Base-by-base conservation (phyloP, 2,329 filamentous ascomycete species). In the Teratosphaeria destructans region DNA sequence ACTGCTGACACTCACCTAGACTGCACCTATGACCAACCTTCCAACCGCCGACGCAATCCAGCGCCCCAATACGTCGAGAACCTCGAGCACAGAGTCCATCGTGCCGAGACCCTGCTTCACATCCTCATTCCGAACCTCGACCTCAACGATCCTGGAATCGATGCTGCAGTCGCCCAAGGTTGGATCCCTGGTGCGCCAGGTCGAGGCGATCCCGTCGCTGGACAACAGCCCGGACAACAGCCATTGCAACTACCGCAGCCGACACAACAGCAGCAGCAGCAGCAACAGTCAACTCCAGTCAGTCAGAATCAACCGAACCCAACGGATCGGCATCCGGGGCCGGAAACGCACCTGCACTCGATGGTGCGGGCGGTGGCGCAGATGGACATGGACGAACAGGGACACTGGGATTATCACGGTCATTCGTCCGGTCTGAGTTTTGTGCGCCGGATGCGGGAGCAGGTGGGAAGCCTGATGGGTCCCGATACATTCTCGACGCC, bases 301-400 rank as follows among this genome's bases (percentile, higher is more conserved):
- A 49, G 43, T 23, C 57, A 63, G 26, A 66, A 64, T 4, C 72
- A 70, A 55, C 70, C 73, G 10, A 81, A 81, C 34, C 64, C 67
- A 34, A 64, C 64, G 26, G 62, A 49, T 14, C 56, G 43, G 49
- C 34, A 55, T 19, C 64, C 65, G 56, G 66, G 70, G 60, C 65
- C 68, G 54, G 90, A 93, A 65, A 84, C 83, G 11, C 83, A 93
- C 64, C 79, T 99, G 29, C 86, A 93, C 70, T 95, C 92, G 32
- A 97, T 99, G 93, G 91, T 97, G 60, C 89, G 93, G 70, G 89
- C 89, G 52, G 90, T 93, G 2, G 94, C 93, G 39, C 89, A 92
- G 71, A 81, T 99, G 19, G 93, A 97, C 68, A 81, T 97, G 37
- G 91, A 95, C 67, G 93, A 97, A 66, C 85, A 86, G 67, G 93